Conservation (phyloP, 441 rosid species). For the Dalechampia spathulata region DNA sequence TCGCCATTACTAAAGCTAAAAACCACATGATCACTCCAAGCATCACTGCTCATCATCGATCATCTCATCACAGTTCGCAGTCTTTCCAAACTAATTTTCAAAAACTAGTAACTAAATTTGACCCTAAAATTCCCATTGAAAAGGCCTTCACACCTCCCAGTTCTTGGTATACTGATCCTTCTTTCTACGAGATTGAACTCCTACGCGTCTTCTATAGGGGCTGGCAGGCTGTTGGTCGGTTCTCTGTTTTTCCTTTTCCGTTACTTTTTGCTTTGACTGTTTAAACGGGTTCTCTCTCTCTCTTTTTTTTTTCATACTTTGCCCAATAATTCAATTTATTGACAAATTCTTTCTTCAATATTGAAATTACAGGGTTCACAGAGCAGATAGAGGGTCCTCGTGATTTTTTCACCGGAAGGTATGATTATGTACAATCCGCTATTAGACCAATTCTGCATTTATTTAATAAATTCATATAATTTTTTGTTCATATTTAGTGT, state of each 20-base stretch:
- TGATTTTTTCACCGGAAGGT: slow-evolving; percentile 76
- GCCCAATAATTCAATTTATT: too few relatives aligned
- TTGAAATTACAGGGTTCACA: slow-evolving; percentile 41
- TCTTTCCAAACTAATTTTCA: slow-evolving; percentile 3
- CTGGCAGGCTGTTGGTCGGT: slow-evolving; percentile 83
- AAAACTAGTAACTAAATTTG: slow-evolving; percentile 39
- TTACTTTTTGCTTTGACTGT: neutral
- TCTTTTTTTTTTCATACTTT: neutral
- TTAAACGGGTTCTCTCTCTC: slow-evolving; percentile 6
- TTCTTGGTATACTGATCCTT: slow-evolving; percentile 72
- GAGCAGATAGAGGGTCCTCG: slow-evolving; percentile 59
- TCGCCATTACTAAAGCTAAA: too few relatives aligned
- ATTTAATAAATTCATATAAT: too few relatives aligned
- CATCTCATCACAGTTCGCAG: neutral
- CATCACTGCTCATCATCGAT: neutral
- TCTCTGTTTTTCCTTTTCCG: neutral
- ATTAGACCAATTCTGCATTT: too few relatives aligned
- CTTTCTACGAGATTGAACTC: slow-evolving; percentile 49
- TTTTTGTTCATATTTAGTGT: too few relatives aligned
- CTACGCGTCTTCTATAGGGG: slow-evolving; percentile 65
- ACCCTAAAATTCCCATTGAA: slow-evolving; percentile 58
- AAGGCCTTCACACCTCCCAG: slow-evolving; percentile 71
- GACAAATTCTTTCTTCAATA: neutral
- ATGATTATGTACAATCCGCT: too few relatives aligned
- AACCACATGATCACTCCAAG: too few relatives aligned